These are phyloP conservation scores for Bipolaris victoriae DNA, from an alignment of 2,329 filamentous ascomycete species.

Conservation along the genomic window DNA sequence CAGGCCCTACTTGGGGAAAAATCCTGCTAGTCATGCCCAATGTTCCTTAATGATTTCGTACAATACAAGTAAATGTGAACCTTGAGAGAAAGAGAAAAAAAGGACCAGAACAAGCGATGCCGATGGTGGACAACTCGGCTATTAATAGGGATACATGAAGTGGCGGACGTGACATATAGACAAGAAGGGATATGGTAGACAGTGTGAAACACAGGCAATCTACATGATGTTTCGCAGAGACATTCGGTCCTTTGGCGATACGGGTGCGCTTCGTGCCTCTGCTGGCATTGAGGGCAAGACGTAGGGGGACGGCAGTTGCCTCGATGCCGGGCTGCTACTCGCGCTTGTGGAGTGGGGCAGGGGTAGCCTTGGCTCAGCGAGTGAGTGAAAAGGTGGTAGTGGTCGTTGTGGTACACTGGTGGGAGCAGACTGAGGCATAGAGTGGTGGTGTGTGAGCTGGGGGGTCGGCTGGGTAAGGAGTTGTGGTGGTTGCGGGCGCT, in stretches of 20 bases:
- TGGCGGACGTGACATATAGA: slow-evolving; percentile 21
- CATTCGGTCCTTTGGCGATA: slow-evolving; percentile 45
- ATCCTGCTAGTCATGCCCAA: slow-evolving; percentile 21
- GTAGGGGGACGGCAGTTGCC: slow-evolving; percentile 44
- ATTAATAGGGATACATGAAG: slow-evolving; percentile 25
- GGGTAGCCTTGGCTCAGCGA: slow-evolving; percentile 41
- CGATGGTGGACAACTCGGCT: slow-evolving; percentile 17
- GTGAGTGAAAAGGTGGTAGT: slow-evolving; percentile 42
- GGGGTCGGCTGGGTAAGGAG: slow-evolving; percentile 43
- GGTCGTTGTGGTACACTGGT: slow-evolving; percentile 33
- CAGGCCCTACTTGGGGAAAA: slow-evolving; percentile 20
- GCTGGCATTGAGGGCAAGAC: slow-evolving; percentile 23
- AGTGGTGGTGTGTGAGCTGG: slow-evolving; percentile 42
- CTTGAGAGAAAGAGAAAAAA: not conserved
- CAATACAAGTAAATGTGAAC: slow-evolving; percentile 9
- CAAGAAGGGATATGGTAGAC: slow-evolving; percentile 31
- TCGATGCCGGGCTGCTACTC: slow-evolving; percentile 34
- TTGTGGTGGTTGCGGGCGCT: slow-evolving; percentile 36
- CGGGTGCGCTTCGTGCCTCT: slow-evolving; percentile 41
- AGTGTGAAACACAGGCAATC: slow-evolving; percentile 32
- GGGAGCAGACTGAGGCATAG: slow-evolving; percentile 37
- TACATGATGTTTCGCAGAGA: slow-evolving; percentile 45
- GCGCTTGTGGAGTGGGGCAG: slow-evolving; percentile 30
- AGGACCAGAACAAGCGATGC: slow-evolving; percentile 18
- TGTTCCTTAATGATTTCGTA: slow-evolving; percentile 17